Percentiles rank a stretch among this genome's conserved stretches.
phyloP scores from a whole-genome alignment of 352 stramenopile species.

The Blastocystis sp. region DNA sequence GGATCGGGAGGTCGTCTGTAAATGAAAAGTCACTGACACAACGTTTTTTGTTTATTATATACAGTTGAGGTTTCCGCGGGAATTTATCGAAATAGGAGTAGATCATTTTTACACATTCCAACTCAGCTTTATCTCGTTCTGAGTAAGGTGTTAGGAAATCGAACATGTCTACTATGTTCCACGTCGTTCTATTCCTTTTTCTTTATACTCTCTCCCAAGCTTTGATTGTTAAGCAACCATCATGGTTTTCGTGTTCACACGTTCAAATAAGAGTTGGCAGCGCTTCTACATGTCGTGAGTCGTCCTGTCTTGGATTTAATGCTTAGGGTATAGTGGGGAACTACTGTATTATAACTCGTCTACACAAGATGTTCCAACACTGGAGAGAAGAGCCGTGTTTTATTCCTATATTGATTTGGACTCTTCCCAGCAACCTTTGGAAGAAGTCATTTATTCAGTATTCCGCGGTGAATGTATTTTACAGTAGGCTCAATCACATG shows the following conservation, averaged over 20 bases:
- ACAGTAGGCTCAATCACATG: neutral
- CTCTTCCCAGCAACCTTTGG: neutral
- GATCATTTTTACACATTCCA: neutral
- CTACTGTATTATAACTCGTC: neutral
- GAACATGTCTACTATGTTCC: neutral
- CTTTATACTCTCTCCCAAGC: neutral
- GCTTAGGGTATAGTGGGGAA: neutral
- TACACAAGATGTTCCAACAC: neutral
- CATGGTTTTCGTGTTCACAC: neutral
- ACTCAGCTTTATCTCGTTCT: neutral
- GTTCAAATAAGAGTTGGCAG: neutral
- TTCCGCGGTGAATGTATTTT: neutral
- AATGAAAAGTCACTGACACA: neutral
- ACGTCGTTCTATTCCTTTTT: neutral
- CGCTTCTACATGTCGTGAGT: neutral
- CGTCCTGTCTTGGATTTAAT: neutral
- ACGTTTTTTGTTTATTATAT: neutral
- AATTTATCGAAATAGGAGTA: neutral
- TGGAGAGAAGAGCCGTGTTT: neutral
- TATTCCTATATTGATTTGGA: neutral
- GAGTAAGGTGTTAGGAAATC: neutral
- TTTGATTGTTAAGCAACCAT: neutral
- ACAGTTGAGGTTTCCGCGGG: neutral
- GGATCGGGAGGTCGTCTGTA: constrained; percentile 82
- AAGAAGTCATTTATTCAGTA: neutral